Base-by-base conservation (phyloP, 2,329 filamentous ascomycete species). In the Sarocladium oryzae region DNA sequence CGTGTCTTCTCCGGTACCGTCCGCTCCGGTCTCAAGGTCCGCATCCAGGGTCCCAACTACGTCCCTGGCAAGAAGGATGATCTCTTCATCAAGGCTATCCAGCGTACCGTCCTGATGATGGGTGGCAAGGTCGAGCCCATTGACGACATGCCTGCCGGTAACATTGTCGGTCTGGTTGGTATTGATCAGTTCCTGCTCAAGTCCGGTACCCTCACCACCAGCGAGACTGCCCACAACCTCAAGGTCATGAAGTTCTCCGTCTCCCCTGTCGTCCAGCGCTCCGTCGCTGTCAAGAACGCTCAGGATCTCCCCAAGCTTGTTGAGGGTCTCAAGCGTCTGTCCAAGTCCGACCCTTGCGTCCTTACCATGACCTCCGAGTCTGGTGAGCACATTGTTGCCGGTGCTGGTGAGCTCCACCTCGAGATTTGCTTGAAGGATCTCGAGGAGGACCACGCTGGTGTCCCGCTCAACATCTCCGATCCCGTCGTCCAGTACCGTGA, bases 221-320 rank as follows among this genome's bases (percentile, higher is more conserved):
- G 82, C 70, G 93, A 99, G 63, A 95, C 89, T 60, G 92, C 93
- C 71, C 93, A 99, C 87, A 99, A 99, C 86, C 79, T 99, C 68
- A 97, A 97, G 87, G 93, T 99, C 78, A 99, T 99, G 93, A 97
- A 96, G 83, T 99, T 99, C 88, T 99, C 93, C 69, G 93, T 99
- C 72, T 97, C 93, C 55, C 93, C 93, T 66, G 93, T 99, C 77
- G 93, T 99, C 61, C 92, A 88, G 78, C 92, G 92, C 64, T 96
- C 93, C 74, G 93, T 99, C 68, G 89, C 96, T 78, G 92, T 96
- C 81, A 97, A 97, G 89, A 99, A 99, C 79, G 93, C 93, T 68
- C 90, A 95, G 79, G 93, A 99, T 82, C 85, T 99, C 59, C 93
- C 93, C 75, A 99, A 99, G 86, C 86, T 99, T 56, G 93, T 99